Evolutionary conservation across 129 eudicot species (phyloP), one percentile per base, ranked within the genome.

Genomic region (Centrapalus pauciflorus): DNA sequence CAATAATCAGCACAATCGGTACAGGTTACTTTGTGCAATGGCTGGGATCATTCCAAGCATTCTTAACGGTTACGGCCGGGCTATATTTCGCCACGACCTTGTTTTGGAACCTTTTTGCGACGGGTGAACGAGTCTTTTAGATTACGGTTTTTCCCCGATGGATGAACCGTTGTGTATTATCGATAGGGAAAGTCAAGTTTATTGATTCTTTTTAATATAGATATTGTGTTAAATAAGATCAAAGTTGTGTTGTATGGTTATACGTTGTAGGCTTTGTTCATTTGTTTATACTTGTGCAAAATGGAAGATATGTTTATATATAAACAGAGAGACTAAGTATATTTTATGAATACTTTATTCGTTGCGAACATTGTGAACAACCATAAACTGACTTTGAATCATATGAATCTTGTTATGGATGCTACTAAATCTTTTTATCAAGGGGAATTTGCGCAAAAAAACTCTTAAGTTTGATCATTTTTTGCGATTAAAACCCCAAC

Each of bases 41-140:
- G 99, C 74, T 86, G 8, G 99, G 99, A 76, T 93, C 99, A 0
- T 93, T 93, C 64, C 95, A 89, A 59, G 95, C 99, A 19, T 93
- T 93, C 68, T 70, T 93, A 24, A 82, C 92, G 4, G 83, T 93
- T 56, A 93, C 99, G 55, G 89, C 99, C 1, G 58, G 87, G 51
- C 89, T 93, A 5, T 93, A 93, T 52, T 93, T 93, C 61, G 75
- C 77, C 12, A 71, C 95, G 35, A 72, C 96, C 73, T 78, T 89
- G 32, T 89, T 93, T 55, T 93, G 95, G 92, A 89, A 89, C 71
- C 67, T 93, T 37, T 89, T 64, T 61, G 99, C 95, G 7, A 82
- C 93, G 0, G 96, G 95, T 34, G 96, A 93, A 71, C 67, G 89
- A 19, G 83, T 93, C 21, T 85, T 88, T 64, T 92, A 85, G 80